Evolutionary conservation across 768 basidiomycete genomes (phyloP).

Genomic region (Sistotremastrum suecicum): DNA sequence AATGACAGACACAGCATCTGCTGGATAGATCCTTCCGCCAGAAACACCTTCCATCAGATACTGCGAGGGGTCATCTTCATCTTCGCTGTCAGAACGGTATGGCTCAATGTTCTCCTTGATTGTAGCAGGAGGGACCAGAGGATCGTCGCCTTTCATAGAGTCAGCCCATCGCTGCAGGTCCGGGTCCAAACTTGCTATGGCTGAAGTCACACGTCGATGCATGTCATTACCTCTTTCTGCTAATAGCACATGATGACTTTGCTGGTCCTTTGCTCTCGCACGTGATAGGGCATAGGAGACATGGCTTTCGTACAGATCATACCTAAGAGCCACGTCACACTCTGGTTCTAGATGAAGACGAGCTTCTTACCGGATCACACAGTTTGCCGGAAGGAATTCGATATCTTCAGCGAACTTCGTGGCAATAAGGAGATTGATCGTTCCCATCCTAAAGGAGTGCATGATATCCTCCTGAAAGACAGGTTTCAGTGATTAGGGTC

Average conservation of each 20-base stretch:
- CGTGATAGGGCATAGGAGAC: slow-evolving; percentile 43
- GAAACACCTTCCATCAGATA: slow-evolving; percentile 51
- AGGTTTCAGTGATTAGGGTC: neutral
- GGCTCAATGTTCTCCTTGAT: slow-evolving; percentile 25
- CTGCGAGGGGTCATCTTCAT: slow-evolving; percentile 22
- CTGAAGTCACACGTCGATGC: slow-evolving; percentile 39
- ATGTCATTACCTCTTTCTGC: slow-evolving; percentile 41
- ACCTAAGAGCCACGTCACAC: slow-evolving; percentile 22
- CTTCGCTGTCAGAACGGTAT: slow-evolving; percentile 36
- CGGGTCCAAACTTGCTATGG: slow-evolving; percentile 24
- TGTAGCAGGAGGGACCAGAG: slow-evolving; percentile 27
- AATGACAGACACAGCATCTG: slow-evolving; percentile 42
- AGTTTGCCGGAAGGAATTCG: slow-evolving; percentile 38
- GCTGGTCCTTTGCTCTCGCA: slow-evolving; percentile 29
- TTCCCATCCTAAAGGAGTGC: slow-evolving; percentile 36
- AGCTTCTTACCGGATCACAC: slow-evolving; percentile 42
- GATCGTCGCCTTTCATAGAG: too few species aligned
- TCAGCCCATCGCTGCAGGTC: slow-evolving; percentile 33
- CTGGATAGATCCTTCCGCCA: slow-evolving; percentile 40
- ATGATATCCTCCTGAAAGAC: slow-evolving; percentile 30
- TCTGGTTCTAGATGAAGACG: slow-evolving; percentile 7
- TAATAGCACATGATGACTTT: slow-evolving; percentile 48
- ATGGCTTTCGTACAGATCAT: slow-evolving; percentile 47
- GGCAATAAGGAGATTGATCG: slow-evolving; percentile 48
- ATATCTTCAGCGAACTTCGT: slow-evolving; percentile 47